Conservation (phyloP, 2,329 filamentous ascomycete genomes). For the Mycocentrospora acerina region DNA sequence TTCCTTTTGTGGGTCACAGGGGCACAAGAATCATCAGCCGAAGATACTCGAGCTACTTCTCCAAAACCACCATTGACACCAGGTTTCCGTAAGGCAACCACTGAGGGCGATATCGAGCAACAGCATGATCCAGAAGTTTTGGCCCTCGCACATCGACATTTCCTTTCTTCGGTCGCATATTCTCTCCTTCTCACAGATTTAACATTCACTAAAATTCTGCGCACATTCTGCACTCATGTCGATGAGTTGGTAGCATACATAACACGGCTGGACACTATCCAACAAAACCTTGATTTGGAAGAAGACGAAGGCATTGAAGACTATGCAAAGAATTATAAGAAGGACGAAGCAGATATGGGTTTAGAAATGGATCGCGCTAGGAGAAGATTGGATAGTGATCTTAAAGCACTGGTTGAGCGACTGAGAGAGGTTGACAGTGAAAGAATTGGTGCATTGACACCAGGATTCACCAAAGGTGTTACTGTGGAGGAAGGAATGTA, state of each 20-base stretch:
- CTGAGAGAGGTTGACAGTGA: constrained; percentile 62
- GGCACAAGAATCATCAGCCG: constrained; percentile 6
- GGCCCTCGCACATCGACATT: constrained; percentile 74
- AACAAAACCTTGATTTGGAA: constrained; percentile 77
- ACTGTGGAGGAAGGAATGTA: constrained; percentile 55
- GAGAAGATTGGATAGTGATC: constrained; percentile 64
- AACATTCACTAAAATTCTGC: constrained; percentile 65
- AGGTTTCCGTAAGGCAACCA: constrained; percentile 6
- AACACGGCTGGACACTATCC: constrained; percentile 72
- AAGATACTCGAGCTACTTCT: constrained; percentile 7
- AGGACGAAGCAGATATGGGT: constrained; percentile 71
- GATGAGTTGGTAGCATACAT: constrained; percentile 80
- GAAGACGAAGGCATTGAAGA: constrained; percentile 77
- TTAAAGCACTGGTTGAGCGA: constrained; percentile 61
- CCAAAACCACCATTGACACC: constrained; percentile 5
- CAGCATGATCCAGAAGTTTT: constrained; percentile 83
- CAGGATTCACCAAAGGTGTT: constrained; percentile 10
- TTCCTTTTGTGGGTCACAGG: constrained; percentile 72
- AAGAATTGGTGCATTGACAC: constrained; percentile 37
- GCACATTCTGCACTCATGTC: constrained; percentile 69
- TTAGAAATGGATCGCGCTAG: constrained; percentile 66
- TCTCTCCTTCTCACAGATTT: constrained; percentile 66
- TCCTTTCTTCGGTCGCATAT: constrained; percentile 68
- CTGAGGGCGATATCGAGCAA: constrained; percentile 5
- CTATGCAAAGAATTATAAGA: constrained; percentile 51